Conservation (phyloP, 306 rosid genomes). For the Lathyrus tuberosus region DNA sequence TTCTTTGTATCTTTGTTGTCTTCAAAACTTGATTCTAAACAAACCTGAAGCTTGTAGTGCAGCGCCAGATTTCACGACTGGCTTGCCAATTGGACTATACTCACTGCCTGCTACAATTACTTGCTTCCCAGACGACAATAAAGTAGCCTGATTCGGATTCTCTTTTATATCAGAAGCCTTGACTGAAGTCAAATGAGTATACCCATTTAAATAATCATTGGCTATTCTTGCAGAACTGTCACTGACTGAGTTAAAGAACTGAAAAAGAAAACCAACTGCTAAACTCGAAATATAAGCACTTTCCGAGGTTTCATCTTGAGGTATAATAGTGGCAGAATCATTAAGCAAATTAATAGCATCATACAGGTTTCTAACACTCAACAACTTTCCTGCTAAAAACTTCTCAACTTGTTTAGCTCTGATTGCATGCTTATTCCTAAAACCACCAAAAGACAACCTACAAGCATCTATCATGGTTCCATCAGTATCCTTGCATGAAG, state of each 20-base stretch:
- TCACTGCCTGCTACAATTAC: slow-evolving; percentile 47
- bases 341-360: slow-evolving; percentile 60
- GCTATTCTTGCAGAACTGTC: slow-evolving; percentile 39
- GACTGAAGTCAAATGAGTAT: neutral
- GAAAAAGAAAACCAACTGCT: slow-evolving; percentile 73
- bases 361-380: slow-evolving; percentile 50
- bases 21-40: slow-evolving; percentile 15
- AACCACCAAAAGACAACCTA: slow-evolving; percentile 75
- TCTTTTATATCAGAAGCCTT: slow-evolving; percentile 29
- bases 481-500: slow-evolving; percentile 49
- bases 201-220: slow-evolving; percentile 36
- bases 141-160: slow-evolving; percentile 35
- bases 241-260: slow-evolving; percentile 65
- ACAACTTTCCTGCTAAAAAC: slow-evolving; percentile 57
- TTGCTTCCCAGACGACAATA: slow-evolving; percentile 72
- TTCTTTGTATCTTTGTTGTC: too few relatives aligned
- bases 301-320: slow-evolving; percentile 55
- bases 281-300: slow-evolving; percentile 74
- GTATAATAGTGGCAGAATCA: slow-evolving; percentile 49
- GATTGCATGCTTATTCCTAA: slow-evolving; percentile 68
- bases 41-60: slow-evolving; percentile 85
- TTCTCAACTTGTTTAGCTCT: slow-evolving; percentile 75
- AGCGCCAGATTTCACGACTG: slow-evolving; percentile 70
- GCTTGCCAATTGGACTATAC: slow-evolving; percentile 71
- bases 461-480: slow-evolving; percentile 53